Base-by-base conservation (phyloP, 257 asterid species). In the Jaltomata sinuosa region DNA sequence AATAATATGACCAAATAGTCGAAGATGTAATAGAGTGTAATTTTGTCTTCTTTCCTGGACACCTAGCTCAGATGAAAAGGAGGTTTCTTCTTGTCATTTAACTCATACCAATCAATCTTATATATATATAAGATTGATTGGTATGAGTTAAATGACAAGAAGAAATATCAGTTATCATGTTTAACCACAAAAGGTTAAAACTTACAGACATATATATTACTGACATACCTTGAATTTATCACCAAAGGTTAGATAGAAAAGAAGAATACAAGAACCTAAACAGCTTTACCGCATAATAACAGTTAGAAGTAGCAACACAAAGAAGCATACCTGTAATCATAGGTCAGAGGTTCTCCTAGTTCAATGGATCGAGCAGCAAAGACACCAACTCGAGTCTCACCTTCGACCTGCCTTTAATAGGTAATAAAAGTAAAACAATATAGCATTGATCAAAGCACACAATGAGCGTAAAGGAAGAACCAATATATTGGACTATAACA, bases 381-480 rank as follows among this genome's bases (percentile, higher is more conserved):
- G 82, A 96, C 95, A 31, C 99, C 99, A 71, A 96, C 94, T 22
- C 99, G 97, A 8, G 90, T 90, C 91, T 94, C 97, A 85, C 93
- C 93, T 68, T 96, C 98, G 57, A 94, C 98, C 87, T 96, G 97
- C 99, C 99, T 96, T 83, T 57, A 42, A 14, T 57, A 38, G 42
- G 78, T 27, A 11, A 85, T 83, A 85, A 71, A 90, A 40, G 77
- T 34, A 61, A 54, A 77, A 36, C 45, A 79, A 82, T 53, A 85
- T 53, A 69, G 29, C 69, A 67, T 80, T 84, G 49, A 22, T 83
- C 61, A 38, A 59, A 10, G 8, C 61, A 31, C 76, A 32, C 79
- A 67, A 36, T 11, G 19, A 50, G 45, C 14, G 5, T 65, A 42
- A 25, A 62, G 16, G 71, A 57, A 80, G 38, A 57, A 80, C 31